These are phyloP conservation scores for Quillaja saponaria DNA, from an alignment of 306 rosid species.

Conservation along the genomic window DNA sequence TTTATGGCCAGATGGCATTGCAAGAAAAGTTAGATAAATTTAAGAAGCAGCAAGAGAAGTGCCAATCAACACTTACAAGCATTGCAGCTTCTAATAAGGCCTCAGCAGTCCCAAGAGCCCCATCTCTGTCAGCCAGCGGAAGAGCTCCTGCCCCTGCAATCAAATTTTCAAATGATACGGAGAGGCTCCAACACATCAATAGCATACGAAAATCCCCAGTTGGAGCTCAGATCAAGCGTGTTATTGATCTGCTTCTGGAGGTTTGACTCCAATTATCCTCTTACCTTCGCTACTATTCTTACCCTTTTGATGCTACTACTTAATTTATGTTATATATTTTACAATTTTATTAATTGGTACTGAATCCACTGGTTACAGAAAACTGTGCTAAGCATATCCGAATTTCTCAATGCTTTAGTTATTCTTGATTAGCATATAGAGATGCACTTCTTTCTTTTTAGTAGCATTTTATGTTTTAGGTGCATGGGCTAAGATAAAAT, in stretches of 20 bases:
- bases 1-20: constrained; percentile 53
- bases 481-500: not conserved
- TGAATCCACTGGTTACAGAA: not conserved
- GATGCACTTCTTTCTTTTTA: not conserved
- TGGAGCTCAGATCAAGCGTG: constrained; percentile 95
- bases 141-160: constrained; percentile 57
- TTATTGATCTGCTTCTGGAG: constrained; percentile 75
- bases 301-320: not conserved
- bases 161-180: constrained; percentile 88
- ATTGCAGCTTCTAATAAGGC: constrained; percentile 51
- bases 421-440: not conserved
- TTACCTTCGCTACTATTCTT: not conserved
- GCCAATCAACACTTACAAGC: constrained; percentile 61
- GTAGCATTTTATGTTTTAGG: constrained; percentile 1
- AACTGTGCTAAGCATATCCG: not conserved
- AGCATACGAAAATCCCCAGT: constrained; percentile 74
- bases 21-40: constrained; percentile 62
- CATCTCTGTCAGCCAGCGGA: constrained; percentile 25
- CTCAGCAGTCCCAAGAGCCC: constrained; percentile 39
- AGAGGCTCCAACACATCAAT: constrained; percentile 85
- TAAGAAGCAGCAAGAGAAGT: constrained; percentile 72
- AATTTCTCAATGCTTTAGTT: too few species aligned
- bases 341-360: not conserved
- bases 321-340: not conserved
- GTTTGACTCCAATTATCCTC: constrained; percentile 32